Evolutionary conservation across 1,139 yeast genomes (phyloP).

Genomic region (Blastobotrys buckinghamii): DNA sequence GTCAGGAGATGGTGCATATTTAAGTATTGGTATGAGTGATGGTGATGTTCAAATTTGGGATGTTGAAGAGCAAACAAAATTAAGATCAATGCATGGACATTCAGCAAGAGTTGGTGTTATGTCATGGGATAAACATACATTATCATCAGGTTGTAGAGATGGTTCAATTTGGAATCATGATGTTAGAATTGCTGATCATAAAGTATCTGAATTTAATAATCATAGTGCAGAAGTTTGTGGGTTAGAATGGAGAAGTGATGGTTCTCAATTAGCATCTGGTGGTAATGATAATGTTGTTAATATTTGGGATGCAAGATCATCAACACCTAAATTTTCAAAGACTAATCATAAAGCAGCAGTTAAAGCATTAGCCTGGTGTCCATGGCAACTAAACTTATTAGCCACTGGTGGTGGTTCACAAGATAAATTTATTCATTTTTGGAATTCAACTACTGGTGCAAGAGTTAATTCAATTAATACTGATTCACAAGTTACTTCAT

Average conservation of each 20-base stretch:
- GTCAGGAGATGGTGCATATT: slow-evolving; percentile 88
- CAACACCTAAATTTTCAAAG: slow-evolving; percentile 67
- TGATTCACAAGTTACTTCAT: slow-evolving; percentile 88
- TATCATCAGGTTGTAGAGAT: slow-evolving; percentile 77
- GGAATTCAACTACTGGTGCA: slow-evolving; percentile 92
- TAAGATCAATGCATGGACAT: slow-evolving; percentile 73
- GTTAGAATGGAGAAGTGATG: slow-evolving; percentile 77
- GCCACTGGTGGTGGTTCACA: slow-evolving; percentile 98
- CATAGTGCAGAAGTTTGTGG: slow-evolving; percentile 95
- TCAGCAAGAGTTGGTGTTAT: slow-evolving; percentile 76
- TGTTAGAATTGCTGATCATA: slow-evolving; percentile 81
- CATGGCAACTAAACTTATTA: slow-evolving; percentile 70
- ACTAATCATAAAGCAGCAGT: slow-evolving; percentile 90
- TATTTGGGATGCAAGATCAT: slow-evolving; percentile 89
- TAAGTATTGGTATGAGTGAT: slow-evolving; percentile 78
- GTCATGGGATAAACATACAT: slow-evolving; percentile 76
- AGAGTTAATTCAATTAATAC: slow-evolving; percentile 83
- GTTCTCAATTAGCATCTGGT: slow-evolving; percentile 82
- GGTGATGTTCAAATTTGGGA: slow-evolving; percentile 95
- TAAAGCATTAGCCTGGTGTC: slow-evolving; percentile 95
- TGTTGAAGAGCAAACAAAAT: slow-evolving; percentile 64
- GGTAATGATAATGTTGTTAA: slow-evolving; percentile 93
- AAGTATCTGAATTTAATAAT: slow-evolving; percentile 50
- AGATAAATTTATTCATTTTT: slow-evolving; percentile 85
- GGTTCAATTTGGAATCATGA: slow-evolving; percentile 89